These are phyloP conservation scores for Mimosa bimucronata DNA, from an alignment of 306 rosid genomes.

Conservation along the genomic window DNA sequence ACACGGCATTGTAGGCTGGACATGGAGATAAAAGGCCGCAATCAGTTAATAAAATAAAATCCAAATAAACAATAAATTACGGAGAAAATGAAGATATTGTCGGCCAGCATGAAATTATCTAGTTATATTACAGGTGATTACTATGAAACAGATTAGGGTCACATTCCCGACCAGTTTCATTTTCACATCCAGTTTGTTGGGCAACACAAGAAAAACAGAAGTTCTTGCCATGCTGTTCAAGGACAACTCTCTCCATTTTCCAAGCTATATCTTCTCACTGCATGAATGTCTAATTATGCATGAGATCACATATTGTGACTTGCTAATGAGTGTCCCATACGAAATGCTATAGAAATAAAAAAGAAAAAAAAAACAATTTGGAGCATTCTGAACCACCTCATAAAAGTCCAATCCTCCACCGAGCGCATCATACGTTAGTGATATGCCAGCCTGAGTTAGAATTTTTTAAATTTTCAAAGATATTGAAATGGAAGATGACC, in stretches of 20 bases:
- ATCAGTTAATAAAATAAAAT: background rate
- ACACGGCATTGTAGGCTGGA: constrained; percentile 15
- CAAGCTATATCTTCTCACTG: background rate
- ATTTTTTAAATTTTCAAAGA: constrained; percentile 38
- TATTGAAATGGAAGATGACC: constrained; percentile 40
- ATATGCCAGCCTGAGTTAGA: constrained; percentile 18
- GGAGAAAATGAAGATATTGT: background rate
- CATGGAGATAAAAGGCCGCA: constrained; percentile 19
- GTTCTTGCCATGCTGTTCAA: constrained; percentile 16
- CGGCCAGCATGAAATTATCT: background rate
- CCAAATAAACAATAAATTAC: constrained; percentile 9
- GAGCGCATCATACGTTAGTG: background rate
- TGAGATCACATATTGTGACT: background rate
- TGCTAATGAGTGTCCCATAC: background rate
- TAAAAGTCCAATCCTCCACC: constrained; percentile 6
- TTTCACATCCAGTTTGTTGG: background rate
- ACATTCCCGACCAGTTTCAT: constrained; percentile 22
- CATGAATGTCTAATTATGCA: background rate
- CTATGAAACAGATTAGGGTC: constrained; percentile 13
- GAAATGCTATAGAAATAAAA: background rate
- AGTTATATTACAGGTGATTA: background rate
- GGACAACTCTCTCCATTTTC: constrained; percentile 38
- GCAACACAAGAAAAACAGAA: background rate
- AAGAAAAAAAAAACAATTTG: constrained; percentile 27
- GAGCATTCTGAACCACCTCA: constrained; percentile 23